Evolutionary conservation across 2,329 filamentous ascomycete species (phyloP).

Genomic region (Elsinoe australis): DNA sequence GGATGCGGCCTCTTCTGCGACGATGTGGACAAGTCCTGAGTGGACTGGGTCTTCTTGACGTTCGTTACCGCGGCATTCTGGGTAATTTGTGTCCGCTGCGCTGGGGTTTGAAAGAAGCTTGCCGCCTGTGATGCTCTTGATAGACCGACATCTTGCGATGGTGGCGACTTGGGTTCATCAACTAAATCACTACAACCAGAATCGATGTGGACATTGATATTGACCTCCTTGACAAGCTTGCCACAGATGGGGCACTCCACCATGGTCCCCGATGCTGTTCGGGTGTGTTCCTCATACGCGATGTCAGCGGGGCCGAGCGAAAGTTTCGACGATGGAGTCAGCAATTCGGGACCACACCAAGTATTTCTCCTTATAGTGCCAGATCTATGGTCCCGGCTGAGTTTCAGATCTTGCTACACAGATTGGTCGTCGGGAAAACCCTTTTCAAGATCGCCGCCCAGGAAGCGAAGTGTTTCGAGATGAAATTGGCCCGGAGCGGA

Average conservation of each 20-base stretch:
- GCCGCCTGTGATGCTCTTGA: slow-evolving; percentile 38
- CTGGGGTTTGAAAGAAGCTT: slow-evolving; percentile 50
- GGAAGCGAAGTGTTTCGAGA: too few relatives aligned
- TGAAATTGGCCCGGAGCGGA: too few relatives aligned
- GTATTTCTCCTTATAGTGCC: too few relatives aligned
- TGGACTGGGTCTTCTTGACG: not conserved
- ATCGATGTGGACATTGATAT: slow-evolving; percentile 89
- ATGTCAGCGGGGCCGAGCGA: too few relatives aligned
- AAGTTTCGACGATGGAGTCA: too few relatives aligned
- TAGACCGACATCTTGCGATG: slow-evolving; percentile 32
- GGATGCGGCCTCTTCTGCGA: slow-evolving; percentile 20
- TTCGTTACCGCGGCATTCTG: not conserved
- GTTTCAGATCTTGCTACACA: too few relatives aligned
- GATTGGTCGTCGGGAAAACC: too few relatives aligned
- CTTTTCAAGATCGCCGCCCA: too few relatives aligned
- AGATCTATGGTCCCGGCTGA: too few relatives aligned
- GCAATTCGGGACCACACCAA: too few relatives aligned
- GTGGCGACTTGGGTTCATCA: slow-evolving; percentile 42
- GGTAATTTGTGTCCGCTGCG: slow-evolving; percentile 4
- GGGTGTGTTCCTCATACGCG: too few relatives aligned
- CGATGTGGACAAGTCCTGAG: slow-evolving; percentile 15
- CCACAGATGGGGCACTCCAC: slow-evolving; percentile 79
- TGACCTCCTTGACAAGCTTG: slow-evolving; percentile 59
- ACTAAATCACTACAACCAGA: slow-evolving; percentile 66
- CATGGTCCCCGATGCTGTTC: too few relatives aligned